Base-by-base conservation (phyloP, 345 rosid genomes). In the Fremontodendron californicum region DNA sequence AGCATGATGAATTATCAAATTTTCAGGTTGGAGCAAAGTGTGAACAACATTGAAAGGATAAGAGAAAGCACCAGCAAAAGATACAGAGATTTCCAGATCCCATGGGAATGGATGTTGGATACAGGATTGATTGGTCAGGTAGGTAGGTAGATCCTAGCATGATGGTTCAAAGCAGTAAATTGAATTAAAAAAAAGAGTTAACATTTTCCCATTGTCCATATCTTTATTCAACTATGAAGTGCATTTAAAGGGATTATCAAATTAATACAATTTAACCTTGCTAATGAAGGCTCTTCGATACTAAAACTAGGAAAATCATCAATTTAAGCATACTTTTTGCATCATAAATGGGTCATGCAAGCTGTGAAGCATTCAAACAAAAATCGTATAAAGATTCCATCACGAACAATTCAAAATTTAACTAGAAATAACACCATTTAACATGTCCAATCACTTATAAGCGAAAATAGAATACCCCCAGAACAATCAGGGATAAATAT, bases 71-170 rank as follows among this genome's bases (percentile, higher is more conserved):
- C 80, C 11, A 72, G 89, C 40, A 92, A 91, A 85, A 91, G 87
- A 82, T 96, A 90, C 90, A 90, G 83, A 74, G 98, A 91, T 58
- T 79, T 89, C 66, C 93, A 92, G 80, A 93, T 96, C 82, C 99
- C 98, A 0, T 96, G 98, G 91, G 92, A 90, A 68, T 96, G 99
- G 98, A 88, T 96, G 94, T 85, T 89, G 35, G 89, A 92, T 51
- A 74, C 93, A 2, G 98, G 96, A 40, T 70, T 93, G 75, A 81
- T 91, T 43, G 94, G 99, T 77, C 98, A 90, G 96, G 99, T 93
- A 82, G 96, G 99, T 93, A 82, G 83, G 87, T 85, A 63, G 37
- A 70, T 62, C 54, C 43, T 75, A 80, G n/a, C 80, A 31, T 57
- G 71, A 77, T n/a, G 21, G 10, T 61, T 77, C 51, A 71, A 43